A percentile compares a stretch with the other conserved stretches of the same genome.
Conservation (phyloP, 1,284 basidiomycete species). For the Marasmius fiardii region DNA sequence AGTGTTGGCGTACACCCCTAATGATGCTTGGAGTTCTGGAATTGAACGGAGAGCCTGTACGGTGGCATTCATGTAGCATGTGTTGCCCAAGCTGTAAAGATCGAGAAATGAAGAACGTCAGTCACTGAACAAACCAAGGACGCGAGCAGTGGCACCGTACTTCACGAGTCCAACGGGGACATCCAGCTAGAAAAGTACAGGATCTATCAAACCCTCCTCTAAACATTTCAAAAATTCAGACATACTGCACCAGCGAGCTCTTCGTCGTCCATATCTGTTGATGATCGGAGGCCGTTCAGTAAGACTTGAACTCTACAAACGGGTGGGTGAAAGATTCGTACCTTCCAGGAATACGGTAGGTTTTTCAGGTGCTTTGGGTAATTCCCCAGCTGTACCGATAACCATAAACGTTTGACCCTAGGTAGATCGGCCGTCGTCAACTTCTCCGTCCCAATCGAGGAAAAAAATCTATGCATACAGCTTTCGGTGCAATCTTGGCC, state of each 20-base stretch:
- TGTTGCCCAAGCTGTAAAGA: conserved; percentile 69
- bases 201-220: neutral
- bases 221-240: conserved; percentile 5
- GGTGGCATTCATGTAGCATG: conserved; percentile 96
- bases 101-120: neutral
- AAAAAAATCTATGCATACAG: conserved; percentile 41
- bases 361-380: conserved; percentile 83
- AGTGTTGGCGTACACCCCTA: conserved; percentile 47
- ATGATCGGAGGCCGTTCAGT: neutral
- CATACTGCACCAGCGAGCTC: conserved; percentile 78
- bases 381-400: conserved; percentile 88
- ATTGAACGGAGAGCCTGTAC: conserved; percentile 90
- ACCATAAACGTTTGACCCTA: conserved; percentile 83
- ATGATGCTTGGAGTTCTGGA: conserved; percentile 78
- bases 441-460: neutral
- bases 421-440: neutral
- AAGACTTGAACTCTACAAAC: conserved; percentile 4
- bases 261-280: conserved; percentile 82
- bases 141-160: conserved; percentile 31
- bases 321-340: conserved; percentile 20
- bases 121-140: conserved; percentile 10
- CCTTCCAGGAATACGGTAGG: conserved; percentile 83
- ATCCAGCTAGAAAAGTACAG: conserved; percentile 36
- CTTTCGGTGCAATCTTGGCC: conserved; percentile 79
- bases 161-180: conserved; percentile 72